Evolutionary conservation across 257 asterid species (phyloP).

Genomic region (Gynochthodes officinalis): DNA sequence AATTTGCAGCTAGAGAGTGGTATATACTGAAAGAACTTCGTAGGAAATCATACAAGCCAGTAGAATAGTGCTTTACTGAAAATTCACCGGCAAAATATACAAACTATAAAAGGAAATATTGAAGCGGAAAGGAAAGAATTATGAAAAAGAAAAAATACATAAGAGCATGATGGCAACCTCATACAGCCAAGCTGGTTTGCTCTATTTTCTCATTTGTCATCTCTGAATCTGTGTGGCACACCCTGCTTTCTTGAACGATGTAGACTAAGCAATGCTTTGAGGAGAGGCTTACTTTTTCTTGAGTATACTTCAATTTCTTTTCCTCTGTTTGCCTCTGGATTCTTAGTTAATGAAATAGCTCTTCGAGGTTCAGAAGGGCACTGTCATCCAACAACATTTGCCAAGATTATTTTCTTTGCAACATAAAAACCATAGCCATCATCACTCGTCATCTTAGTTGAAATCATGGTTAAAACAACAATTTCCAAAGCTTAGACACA

Average conservation of each 20-base stretch:
- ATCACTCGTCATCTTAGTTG: no score
- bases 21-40: background rate
- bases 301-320: constrained; percentile 41
- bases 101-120: no score
- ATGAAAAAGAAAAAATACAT: no score
- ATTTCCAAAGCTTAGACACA: background rate
- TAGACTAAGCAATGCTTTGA: constrained; percentile 55
- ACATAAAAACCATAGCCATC: background rate
- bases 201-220: constrained; percentile 23
- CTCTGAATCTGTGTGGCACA: constrained; percentile 27
- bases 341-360: constrained; percentile 24
- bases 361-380: constrained; percentile 58
- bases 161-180: background rate
- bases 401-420: background rate
- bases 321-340: constrained; percentile 35
- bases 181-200: background rate
- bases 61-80: background rate
- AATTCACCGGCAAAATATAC: background rate
- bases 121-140: background rate
- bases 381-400: constrained; percentile 27
- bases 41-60: background rate
- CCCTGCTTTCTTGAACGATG: constrained; percentile 44
- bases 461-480: background rate
- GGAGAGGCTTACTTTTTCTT: constrained; percentile 51
- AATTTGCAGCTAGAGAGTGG: background rate